A percentile compares a stretch with the other conserved stretches of the same genome.
Evolutionary conservation across 2,329 filamentous ascomycete genomes (phyloP).

Genomic region (Scedosporium apiospermum): DNA sequence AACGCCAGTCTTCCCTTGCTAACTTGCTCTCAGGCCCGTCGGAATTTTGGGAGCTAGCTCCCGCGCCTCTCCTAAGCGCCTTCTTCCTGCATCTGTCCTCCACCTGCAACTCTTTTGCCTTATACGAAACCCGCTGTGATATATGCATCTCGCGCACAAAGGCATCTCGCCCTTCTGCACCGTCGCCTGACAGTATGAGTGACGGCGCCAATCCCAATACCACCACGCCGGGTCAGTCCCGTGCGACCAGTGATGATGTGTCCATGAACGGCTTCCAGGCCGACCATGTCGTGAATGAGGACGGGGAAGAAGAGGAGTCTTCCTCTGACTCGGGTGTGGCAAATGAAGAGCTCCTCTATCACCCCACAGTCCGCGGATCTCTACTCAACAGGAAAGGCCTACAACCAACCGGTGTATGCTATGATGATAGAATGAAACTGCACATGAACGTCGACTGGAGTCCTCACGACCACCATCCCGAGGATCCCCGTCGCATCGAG

Average conservation of each 20-base stretch:
- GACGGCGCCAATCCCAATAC: not conserved
- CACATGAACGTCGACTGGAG: constrained; percentile 78
- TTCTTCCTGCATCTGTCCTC: not conserved
- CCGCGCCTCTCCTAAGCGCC: not conserved
- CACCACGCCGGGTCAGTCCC: not conserved
- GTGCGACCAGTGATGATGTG: constrained; percentile 1
- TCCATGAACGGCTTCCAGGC: constrained; percentile 1
- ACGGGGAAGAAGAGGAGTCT: constrained; percentile 19
- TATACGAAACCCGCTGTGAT: not conserved
- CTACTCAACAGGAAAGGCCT: constrained; percentile 32
- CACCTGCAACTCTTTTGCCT: not conserved
- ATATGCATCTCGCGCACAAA: not conserved
- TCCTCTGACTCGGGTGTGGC: constrained; percentile 10
- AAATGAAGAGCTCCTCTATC: constrained; percentile 12
- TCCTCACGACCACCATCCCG: constrained; percentile 73
- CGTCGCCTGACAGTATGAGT: not conserved
- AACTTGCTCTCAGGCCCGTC: not conserved
- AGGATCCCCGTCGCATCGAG: constrained; percentile 86
- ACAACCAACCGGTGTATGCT: constrained; percentile 69
- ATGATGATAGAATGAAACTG: constrained; percentile 91
- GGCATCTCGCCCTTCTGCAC: not conserved
- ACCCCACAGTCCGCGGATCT: constrained; percentile 17
- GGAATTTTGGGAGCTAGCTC: not conserved
- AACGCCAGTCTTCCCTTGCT: not conserved
- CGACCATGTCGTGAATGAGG: constrained; percentile 5